Base-by-base conservation (phyloP, 768 basidiomycete genomes). In the Naganishia onofrii region DNA sequence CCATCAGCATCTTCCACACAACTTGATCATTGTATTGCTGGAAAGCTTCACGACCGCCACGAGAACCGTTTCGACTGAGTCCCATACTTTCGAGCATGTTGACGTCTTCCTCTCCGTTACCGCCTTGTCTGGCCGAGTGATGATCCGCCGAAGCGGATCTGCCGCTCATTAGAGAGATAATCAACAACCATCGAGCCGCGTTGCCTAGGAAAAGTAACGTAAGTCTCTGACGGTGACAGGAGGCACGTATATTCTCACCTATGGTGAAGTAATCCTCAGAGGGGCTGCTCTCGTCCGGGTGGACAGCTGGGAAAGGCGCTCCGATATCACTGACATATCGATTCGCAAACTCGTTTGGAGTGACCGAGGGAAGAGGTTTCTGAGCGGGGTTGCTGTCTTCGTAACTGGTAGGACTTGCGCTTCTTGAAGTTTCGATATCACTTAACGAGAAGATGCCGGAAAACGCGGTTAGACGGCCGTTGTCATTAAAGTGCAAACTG, bases 1-100 rank as follows among this genome's bases (percentile, higher is more conserved):
- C 76, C 78, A 81, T 81, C 44, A 81, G 73, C 77, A 81, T 76
- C 64, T 75, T 72, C 79, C 79, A 81, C 0, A 81, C 79, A 67
- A 76, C 75, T 44, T 65, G 34, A 6, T 73, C 74, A 32, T 75
- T 69, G 9, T 60, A 73, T 55, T 74, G 70, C 17, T 67, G 42
- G 68, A 80, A 54, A 29, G 76, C 32, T 26, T 72, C 74, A 38
- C 58, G 63, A 7, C 73, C 72, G 31, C 70, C 57, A 32, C 66
- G 68, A 21, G 26, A 29, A 44, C 36, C 72, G 42, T 51, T 58
- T 52, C 42, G 73, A 66, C 65, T 34, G n/a, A 72, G 26, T 21
- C 71, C 71, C 71, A 72, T 72, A 10, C 29, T 55, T 48, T 60
- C 57, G 29, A 72, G 63, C 34, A 72, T 26, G 32, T 67, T 44